These are phyloP conservation scores for Panicum virgatum DNA, from an alignment of 202 grass and related monocot species.

Conservation along the genomic window DNA sequence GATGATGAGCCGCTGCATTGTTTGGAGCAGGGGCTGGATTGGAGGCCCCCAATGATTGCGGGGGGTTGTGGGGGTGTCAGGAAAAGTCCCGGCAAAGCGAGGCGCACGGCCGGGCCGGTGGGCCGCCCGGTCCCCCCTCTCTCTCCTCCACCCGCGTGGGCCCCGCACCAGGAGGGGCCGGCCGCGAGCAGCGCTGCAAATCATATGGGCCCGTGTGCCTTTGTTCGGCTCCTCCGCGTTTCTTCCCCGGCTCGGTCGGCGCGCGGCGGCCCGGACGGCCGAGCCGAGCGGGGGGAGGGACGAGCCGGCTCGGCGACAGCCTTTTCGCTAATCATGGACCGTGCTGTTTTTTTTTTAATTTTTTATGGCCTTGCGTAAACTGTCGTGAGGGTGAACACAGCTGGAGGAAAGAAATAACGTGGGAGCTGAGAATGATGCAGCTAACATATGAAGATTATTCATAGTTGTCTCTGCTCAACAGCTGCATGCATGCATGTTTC, in stretches of 20 bases:
- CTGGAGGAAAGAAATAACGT: no score
- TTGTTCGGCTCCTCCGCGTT: neutral
- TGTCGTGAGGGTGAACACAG: no score
- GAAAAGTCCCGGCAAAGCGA: slow-evolving; percentile 56
- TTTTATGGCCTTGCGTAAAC: neutral
- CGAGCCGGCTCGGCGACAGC: neutral
- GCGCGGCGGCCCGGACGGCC: no score
- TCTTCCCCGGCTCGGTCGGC: neutral
- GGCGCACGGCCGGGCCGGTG: slow-evolving; percentile 61
- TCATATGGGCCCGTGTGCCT: neutral
- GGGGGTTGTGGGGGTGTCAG: slow-evolving; percentile 45
- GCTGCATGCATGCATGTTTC: no score
- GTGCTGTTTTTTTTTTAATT: neutral
- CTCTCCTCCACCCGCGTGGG: slow-evolving; percentile 1
- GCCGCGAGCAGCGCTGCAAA: slow-evolving; percentile 12
- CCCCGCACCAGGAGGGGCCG: neutral
- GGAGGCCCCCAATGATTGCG: slow-evolving; percentile 47
- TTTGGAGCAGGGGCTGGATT: slow-evolving; percentile 2
- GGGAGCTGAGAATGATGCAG: no score
- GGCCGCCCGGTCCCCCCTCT: slow-evolving; percentile 4
- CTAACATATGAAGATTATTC: no score
- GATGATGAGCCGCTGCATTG: neutral
- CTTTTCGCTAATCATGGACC: neutral
- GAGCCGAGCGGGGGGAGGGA: neutral
- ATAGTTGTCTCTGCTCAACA: no score